phyloP scores from a whole-genome alignment of 1,139 yeast species.

The Geotrichum aggregatum region DNA sequence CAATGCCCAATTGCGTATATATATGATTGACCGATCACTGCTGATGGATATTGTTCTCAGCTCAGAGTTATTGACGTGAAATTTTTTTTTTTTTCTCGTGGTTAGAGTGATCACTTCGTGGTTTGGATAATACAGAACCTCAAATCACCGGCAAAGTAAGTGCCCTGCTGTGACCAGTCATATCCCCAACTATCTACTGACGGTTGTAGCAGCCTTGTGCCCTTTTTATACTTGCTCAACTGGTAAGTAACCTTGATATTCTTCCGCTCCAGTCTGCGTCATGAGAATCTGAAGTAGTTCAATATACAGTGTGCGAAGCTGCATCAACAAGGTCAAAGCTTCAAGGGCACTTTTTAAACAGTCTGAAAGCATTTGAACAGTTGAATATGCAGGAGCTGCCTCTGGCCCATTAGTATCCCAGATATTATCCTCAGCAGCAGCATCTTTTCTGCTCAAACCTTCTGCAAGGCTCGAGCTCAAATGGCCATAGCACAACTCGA shows the following conservation, averaged over 20 bases:
- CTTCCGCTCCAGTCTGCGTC: conserved; percentile 4
- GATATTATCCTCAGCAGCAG: not conserved
- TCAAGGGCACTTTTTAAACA: conserved; percentile 1
- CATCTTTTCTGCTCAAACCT: not conserved
- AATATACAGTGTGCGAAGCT: conserved; percentile 14
- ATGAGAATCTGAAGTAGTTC: conserved; percentile 18
- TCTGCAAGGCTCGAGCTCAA: conserved; percentile 1
- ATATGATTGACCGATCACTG: not conserved
- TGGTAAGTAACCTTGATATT: too few relatives aligned
- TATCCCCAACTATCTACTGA: too few relatives aligned
- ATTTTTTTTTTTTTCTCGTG: too few relatives aligned
- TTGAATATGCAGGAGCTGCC: not conserved
- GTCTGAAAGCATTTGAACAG: not conserved
- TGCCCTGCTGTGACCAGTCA: too few relatives aligned
- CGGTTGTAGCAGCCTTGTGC: not conserved
- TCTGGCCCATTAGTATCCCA: not conserved
- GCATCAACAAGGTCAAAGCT: conserved; percentile 14
- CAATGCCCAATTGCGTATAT: not conserved
- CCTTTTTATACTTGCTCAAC: too few relatives aligned
- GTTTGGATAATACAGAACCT: too few relatives aligned
- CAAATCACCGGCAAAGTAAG: too few relatives aligned
- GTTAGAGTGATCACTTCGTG: too few relatives aligned
- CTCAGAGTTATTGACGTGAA: too few relatives aligned
- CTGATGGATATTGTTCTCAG: too few relatives aligned
- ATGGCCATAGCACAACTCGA: conserved; percentile 7